Evolutionary conservation across 805 yeast species (phyloP).

Genomic region (Saturnispora silvae): DNA sequence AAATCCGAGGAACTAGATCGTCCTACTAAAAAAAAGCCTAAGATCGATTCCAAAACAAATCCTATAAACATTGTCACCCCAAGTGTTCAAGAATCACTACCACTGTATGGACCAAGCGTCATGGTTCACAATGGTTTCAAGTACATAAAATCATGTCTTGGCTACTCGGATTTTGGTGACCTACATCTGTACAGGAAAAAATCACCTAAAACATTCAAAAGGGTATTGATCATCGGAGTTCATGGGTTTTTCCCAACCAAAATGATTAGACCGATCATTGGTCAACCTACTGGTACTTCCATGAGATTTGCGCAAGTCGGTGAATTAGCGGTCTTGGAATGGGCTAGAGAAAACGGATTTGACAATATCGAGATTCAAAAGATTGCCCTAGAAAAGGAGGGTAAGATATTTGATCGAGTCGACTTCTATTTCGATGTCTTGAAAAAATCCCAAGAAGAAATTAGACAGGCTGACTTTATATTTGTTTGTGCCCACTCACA

Average conservation of each 20-base stretch:
- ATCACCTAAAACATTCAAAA: slow-evolving; percentile 28
- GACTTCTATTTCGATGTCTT: slow-evolving; percentile 66
- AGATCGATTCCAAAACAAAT: neutral
- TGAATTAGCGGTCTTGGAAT: slow-evolving; percentile 60
- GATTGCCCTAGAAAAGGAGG: slow-evolving; percentile 90
- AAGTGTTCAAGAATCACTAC: slow-evolving; percentile 19
- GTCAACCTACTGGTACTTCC: slow-evolving; percentile 96
- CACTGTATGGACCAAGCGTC: slow-evolving; percentile 13
- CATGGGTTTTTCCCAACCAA: slow-evolving; percentile 94
- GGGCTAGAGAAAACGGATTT: slow-evolving; percentile 41
- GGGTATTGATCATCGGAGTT: slow-evolving; percentile 78
- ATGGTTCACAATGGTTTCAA: slow-evolving; percentile 12
- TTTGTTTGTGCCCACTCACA: slow-evolving; percentile 92
- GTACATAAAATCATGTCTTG: slow-evolving; percentile 12
- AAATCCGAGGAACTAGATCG: neutral
- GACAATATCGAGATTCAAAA: slow-evolving; percentile 63
- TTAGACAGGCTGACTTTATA: slow-evolving; percentile 61
- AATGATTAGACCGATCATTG: slow-evolving; percentile 75
- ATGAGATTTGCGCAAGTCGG: slow-evolving; percentile 85
- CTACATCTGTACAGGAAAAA: slow-evolving; percentile 16
- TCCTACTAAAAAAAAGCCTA: neutral
- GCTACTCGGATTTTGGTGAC: slow-evolving; percentile 11
- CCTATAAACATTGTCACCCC: slow-evolving; percentile 24
- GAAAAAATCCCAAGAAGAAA: slow-evolving; percentile 46
- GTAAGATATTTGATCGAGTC: slow-evolving; percentile 79